Evolutionary conservation across 2,329 filamentous ascomycete species (phyloP), one percentile per base, ranked within the genome.

Genomic region (Penicillium brevicompactum): DNA sequence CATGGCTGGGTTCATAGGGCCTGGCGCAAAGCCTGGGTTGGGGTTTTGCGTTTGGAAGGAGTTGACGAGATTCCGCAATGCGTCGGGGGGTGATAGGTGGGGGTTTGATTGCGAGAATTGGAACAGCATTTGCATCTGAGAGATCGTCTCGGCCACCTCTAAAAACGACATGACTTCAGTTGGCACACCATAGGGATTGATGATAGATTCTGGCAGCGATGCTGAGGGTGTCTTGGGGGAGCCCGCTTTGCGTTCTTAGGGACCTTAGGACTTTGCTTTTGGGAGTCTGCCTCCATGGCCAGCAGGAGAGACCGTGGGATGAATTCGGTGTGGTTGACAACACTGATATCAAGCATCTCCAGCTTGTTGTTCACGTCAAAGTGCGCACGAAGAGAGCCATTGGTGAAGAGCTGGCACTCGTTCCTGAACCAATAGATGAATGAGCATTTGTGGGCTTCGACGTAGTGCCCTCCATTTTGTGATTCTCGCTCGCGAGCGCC

Each of bases 391-490:
- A 97, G 77, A 4, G 82, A 86, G 42, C 93, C 93, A n/a, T 80
- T 85, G 9, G 89, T 87, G 47, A 95, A 86, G 38, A 95, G 80
- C 87, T 94, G 91, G 57, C 88, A 89, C 49, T 88, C 89, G 59
- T 89, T 91, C 49, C 89, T 85, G 68, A 93, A 97, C 84, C 90
- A 95, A 70, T 96, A 95, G 5, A 94, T 88, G 54, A 97, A 85
- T 67, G 86, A 94, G 24, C 91, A 87, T 66, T 86, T 89, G 22
- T 79, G 78, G 67, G 90, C 91, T 64, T 91, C 88, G 21, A 97
- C 87, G 63, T 87, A 87, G 66, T 89, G 86, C 44, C 85, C 85
- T 46, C 87, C 86, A 53, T 83, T 84, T 1, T 82, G 79, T 34
- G 89, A 72, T 43, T 78, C 75, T 37, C 76, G 80, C 62, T 88